Conservation (phyloP, 805 yeast species). For the Pichia cabralensis region DNA sequence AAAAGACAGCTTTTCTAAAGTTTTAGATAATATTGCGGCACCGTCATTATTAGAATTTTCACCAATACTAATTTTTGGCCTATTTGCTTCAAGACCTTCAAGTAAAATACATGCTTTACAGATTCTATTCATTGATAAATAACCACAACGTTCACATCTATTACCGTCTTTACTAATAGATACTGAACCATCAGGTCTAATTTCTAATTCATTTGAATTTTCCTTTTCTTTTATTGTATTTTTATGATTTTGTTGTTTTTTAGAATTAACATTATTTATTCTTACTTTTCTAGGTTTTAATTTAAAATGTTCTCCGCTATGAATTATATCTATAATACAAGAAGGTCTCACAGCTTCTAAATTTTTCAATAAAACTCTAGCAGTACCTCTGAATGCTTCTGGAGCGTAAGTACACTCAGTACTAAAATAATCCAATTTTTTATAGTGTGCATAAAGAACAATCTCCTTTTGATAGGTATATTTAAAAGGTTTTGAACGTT, state of each 20-base stretch:
- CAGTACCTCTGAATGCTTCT: conserved; percentile 97
- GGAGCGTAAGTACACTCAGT: conserved; percentile 99
- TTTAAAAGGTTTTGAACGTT: conserved; percentile 91
- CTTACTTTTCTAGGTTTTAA: conserved; percentile 49
- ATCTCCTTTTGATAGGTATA: conserved; percentile 95
- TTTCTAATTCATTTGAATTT: conserved; percentile 33
- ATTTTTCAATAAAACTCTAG: conserved; percentile 83
- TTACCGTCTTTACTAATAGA: conserved; percentile 44
- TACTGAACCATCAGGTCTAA: conserved; percentile 55
- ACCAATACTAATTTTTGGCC: conserved; percentile 58
- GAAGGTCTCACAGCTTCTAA: conserved; percentile 86
- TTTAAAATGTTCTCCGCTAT: conserved; percentile 82
- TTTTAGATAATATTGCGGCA: conserved; percentile 51
- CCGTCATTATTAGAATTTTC: conserved; percentile 41
- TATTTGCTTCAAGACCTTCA: conserved; percentile 69
- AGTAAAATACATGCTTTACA: conserved; percentile 90
- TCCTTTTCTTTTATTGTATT: conserved; percentile 31
- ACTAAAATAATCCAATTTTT: conserved; percentile 87
- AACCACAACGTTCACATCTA: conserved; percentile 84
- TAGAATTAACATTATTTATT: conserved; percentile 4
- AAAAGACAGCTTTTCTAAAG: conserved; percentile 56
- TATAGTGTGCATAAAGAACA: conserved; percentile 93
- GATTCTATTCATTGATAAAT: conserved; percentile 73
- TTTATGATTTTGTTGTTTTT: conserved; percentile 3
- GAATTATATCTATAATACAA: conserved; percentile 87